Conservation (phyloP, 75 land plant genomes). For the Pinus taeda region DNA sequence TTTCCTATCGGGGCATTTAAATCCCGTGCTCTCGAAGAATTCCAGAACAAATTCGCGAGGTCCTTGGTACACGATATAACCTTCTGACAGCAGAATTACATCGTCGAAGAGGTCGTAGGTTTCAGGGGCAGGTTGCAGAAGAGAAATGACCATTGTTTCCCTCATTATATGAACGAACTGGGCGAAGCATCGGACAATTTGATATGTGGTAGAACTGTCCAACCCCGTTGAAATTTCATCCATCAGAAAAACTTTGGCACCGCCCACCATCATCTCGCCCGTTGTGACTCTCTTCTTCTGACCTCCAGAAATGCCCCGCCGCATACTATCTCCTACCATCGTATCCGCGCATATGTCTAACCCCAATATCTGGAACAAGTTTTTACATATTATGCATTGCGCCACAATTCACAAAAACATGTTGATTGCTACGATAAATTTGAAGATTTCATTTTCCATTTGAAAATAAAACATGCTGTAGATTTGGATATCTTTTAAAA, state of each 20-base stretch:
- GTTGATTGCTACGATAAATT: too few species aligned
- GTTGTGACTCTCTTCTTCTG: slow-evolving; percentile 41
- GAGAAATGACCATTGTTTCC: slow-evolving; percentile 53
- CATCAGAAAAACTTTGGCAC: slow-evolving; percentile 74
- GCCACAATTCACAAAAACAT: too few species aligned
- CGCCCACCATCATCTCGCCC: slow-evolving; percentile 87
- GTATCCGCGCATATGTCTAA: slow-evolving; percentile 36
- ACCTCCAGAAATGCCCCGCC: slow-evolving; percentile 40
- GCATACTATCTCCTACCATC: slow-evolving; percentile 36
- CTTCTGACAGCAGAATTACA: slow-evolving; percentile 67
- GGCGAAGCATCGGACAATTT: slow-evolving; percentile 56
- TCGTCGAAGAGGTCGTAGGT: slow-evolving; percentile 81
- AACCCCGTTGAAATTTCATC: slow-evolving; percentile 87
- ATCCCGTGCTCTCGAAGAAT: slow-evolving; percentile 64
- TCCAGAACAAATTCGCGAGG: slow-evolving; percentile 64
- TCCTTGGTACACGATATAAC: slow-evolving; percentile 77
- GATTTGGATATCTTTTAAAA: too few species aligned
- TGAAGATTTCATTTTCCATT: too few species aligned
- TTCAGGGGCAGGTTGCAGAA: slow-evolving; percentile 87
- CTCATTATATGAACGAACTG: slow-evolving; percentile 48
- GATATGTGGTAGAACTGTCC: slow-evolving; percentile 81
- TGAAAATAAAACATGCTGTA: too few species aligned
- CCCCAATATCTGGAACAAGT: slow-evolving; percentile 26
- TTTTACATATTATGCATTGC: background rate
- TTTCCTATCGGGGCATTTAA: slow-evolving; percentile 73